Evolutionary conservation across 805 yeast species (phyloP).

Genomic region (Saccharomycopsis capsularis): DNA sequence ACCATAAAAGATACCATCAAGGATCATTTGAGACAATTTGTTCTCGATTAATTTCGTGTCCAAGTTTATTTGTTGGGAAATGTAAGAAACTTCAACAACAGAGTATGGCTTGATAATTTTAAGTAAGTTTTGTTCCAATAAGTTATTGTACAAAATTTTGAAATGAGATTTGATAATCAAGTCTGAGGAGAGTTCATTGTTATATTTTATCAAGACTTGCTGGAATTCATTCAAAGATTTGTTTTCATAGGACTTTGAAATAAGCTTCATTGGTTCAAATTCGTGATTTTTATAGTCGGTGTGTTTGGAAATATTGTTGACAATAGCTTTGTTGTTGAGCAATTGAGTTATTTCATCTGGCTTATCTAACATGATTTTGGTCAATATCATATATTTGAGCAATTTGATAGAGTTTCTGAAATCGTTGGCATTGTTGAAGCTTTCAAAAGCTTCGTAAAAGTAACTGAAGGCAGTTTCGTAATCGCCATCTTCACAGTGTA

Average conservation of each 20-base stretch:
- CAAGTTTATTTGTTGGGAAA: slow-evolving; percentile 81
- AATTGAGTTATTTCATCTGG: slow-evolving; percentile 80
- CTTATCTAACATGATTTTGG: slow-evolving; percentile 86
- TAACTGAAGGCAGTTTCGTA: slow-evolving; percentile 94
- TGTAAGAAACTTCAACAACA: slow-evolving; percentile 87
- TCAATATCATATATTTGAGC: slow-evolving; percentile 84
- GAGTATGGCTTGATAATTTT: slow-evolving; percentile 95
- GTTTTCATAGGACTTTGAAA: slow-evolving; percentile 32
- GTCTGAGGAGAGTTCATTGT: slow-evolving; percentile 73
- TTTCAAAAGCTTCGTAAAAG: slow-evolving; percentile 92
- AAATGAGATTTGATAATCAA: slow-evolving; percentile 86
- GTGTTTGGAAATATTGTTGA: slow-evolving; percentile 53
- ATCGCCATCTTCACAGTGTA: slow-evolving; percentile 95
- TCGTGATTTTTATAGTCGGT: slow-evolving; percentile 31
- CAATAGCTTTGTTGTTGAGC: slow-evolving; percentile 63
- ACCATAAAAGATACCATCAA: slow-evolving; percentile 92
- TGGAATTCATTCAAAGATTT: slow-evolving; percentile 90
- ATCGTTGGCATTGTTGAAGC: slow-evolving; percentile 49
- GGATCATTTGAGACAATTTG: slow-evolving; percentile 90
- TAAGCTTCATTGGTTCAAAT: slow-evolving; percentile 57
- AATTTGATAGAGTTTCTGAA: slow-evolving; percentile 67
- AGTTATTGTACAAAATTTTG: slow-evolving; percentile 84
- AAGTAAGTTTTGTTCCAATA: slow-evolving; percentile 86
- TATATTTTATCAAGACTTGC: slow-evolving; percentile 63
- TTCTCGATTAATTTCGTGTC: slow-evolving; percentile 87